Conservation (phyloP, 73 alveolate species). For the Durusdinium trenchii region DNA sequence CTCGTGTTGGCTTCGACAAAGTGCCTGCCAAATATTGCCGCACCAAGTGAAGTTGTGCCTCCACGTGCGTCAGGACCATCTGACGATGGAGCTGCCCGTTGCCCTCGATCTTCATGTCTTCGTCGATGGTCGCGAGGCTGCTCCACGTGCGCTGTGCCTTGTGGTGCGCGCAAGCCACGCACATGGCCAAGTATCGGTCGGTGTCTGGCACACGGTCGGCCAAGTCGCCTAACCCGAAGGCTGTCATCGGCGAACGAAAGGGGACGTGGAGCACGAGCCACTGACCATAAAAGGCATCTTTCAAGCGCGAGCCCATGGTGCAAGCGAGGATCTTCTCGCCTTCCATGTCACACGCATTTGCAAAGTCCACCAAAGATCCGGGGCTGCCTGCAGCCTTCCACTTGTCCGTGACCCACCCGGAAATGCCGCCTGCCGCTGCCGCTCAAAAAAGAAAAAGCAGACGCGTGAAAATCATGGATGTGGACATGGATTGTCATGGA, state of each 20-base stretch:
- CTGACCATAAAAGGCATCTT: slow-evolving; percentile 16
- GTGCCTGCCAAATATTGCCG: neutral
- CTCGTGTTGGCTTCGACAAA: neutral
- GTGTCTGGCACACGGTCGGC: neutral
- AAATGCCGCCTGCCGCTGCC: neutral
- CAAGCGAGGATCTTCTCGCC: slow-evolving; percentile 45
- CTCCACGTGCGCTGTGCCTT: neutral
- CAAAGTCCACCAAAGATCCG: neutral
- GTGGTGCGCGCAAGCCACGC: neutral
- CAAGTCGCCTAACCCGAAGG: neutral
- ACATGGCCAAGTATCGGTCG: neutral
- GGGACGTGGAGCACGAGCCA: slow-evolving; percentile 50
- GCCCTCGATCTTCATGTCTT: slow-evolving; percentile 10
- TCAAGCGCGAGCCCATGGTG: neutral
- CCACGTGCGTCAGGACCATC: neutral
- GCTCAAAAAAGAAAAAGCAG: too few species aligned
- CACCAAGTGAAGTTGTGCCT: neutral
- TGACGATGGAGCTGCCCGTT: neutral
- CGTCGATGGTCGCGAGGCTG: neutral
- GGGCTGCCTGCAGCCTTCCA: neutral
- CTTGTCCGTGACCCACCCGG: neutral
- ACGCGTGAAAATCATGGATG: too few species aligned
- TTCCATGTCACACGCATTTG: neutral
- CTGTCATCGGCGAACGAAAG: neutral
- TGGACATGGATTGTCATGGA: too few species aligned